Conservation (phyloP, 805 yeast genomes). For the Scheffersomyces coipomensis region DNA sequence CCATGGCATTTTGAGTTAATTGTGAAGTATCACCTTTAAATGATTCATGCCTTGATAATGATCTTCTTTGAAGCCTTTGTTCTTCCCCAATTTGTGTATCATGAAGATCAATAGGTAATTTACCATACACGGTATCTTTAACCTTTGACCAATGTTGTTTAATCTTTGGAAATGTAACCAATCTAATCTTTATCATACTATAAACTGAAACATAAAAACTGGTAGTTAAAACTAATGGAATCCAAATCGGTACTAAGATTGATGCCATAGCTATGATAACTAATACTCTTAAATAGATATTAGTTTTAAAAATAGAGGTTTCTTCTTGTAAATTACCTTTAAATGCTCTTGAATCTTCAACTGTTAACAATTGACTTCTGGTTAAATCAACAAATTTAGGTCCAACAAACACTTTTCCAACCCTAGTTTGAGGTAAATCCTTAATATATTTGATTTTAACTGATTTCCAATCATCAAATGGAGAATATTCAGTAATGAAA, state of each 20-base stretch:
- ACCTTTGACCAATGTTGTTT: conserved; percentile 34
- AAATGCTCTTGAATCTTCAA: conserved; percentile 3
- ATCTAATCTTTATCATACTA: conserved; percentile 35
- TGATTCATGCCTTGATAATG: conserved; percentile 28
- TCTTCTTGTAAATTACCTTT: conserved; percentile 33
- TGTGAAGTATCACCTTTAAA: conserved; percentile 42
- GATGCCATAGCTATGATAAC: conserved; percentile 22
- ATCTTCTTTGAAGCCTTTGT: conserved; percentile 24
- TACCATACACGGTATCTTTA: conserved; percentile 28
- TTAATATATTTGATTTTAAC: conserved; percentile 48
- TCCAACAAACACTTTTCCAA: conserved; percentile 35
- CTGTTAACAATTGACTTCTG: conserved; percentile 18
- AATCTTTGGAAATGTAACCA: conserved; percentile 21
- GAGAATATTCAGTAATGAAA: conserved; percentile 69
- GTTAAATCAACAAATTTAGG: conserved; percentile 55
- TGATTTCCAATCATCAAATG: conserved; percentile 60
- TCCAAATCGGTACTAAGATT: conserved; percentile 47
- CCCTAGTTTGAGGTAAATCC: conserved; percentile 39
- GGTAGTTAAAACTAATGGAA: conserved; percentile 43
- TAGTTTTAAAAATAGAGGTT: conserved; percentile 32
- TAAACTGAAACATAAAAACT: conserved; percentile 37
- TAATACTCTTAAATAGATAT: conserved; percentile 19
- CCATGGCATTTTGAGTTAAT: conserved; percentile 34
- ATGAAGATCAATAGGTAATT: conserved; percentile 24
- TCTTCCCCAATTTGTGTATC: conserved; percentile 31